Evolutionary conservation across 2,329 filamentous ascomycete species (phyloP), one percentile per base, ranked within the genome.

Genomic region (Fusarium humuli): DNA sequence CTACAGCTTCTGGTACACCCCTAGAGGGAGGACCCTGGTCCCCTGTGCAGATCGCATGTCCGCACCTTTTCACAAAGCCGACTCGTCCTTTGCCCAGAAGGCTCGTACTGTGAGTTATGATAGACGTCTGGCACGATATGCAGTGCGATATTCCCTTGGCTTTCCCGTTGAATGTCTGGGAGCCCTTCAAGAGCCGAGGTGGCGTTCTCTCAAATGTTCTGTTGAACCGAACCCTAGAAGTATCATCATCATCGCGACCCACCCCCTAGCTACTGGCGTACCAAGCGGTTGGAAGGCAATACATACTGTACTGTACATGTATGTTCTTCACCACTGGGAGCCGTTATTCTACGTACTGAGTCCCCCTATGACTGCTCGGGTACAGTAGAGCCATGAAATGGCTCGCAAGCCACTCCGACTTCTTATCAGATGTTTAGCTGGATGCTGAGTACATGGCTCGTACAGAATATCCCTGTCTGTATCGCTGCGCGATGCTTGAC

Each of bases 1-100:
- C 49, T 71, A 62, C 68, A 64, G 60, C 29, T 58, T 41, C 49
- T 65, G 67, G 60, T 67, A 40, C 69, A 72, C 52, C 72, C 73
- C 69, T 76, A 69, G 53, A 57, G 56, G 50, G 41, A 62, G 44
- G 32, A 73, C 54, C 74, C 74, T 34, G 47, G 74, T 59, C 65
- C 74, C 74, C 70, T 76, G 74, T 58, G 74, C 59, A 73, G 74
- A 76, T 76, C 74, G 60, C 57, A 69, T 64, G 70, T 67, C 68
- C 57, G 66, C 73, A 61, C 67, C 66, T 71, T 52, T 41, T 53
- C 54, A 40, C 44, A 54, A 50, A 53, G 40, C 49, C 57, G 46
- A 54, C 57, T 47, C 54, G 45, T 32, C 27, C 32, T 68, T 57
- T 57, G 27, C 32, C 59, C 44, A 37, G 41, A 23, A 34, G 23